Evolutionary conservation across 495 filamentous ascomycete species (phyloP), one percentile per base, ranked within the genome.

Genomic region (Parachaetomium inaequale): DNA sequence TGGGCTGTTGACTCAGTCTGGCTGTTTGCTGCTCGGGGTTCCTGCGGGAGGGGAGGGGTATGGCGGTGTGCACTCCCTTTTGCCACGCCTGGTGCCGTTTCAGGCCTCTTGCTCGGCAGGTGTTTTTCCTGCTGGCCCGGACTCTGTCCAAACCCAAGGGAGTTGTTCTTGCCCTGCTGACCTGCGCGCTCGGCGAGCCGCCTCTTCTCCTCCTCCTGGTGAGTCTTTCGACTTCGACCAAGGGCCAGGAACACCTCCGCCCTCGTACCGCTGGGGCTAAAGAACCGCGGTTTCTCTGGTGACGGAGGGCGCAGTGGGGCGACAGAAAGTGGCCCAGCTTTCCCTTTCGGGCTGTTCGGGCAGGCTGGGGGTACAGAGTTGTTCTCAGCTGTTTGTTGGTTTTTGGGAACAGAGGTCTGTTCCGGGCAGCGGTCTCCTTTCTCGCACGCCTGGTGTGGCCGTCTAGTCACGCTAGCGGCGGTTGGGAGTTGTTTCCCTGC

Each of bases 231-330:
- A 51, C 51, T 64, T 4, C 54, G 19, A 2, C 15, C 19, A 14
- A 64, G 34, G 7, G n/a, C 58, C 58, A 50, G 8, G 7, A 11
- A 3, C 5, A 46, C 42, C 23, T 12, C 23, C 7, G 11, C n/a
- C 21, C 45, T 26, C 45, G 2, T 5, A n/a, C n/a, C 45, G 23
- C 45, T 49, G 2, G 45, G 26, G 6, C 49, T 29, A 45, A 65
- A 70, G 64, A 66, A 61, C 2, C 50, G 55, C 4, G 34, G 45
- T 29, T 49, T 72, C 23, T 43, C 45, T 17, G 57, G 47, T 0
- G 58, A 59, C 10, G 28, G 42, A 7, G 47, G n/a, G 6, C 46
- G 54, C 10, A 38, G 32, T 12, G 50, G 51, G 19, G n/a, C 31
- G 3, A 1, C 51, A 25, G n/a, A 14, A 5, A 31, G 10, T 38